Evolutionary conservation across 2,329 filamentous ascomycete species (phyloP), one percentile per base, ranked within the genome.

Genomic region (Orbilia quercus): DNA sequence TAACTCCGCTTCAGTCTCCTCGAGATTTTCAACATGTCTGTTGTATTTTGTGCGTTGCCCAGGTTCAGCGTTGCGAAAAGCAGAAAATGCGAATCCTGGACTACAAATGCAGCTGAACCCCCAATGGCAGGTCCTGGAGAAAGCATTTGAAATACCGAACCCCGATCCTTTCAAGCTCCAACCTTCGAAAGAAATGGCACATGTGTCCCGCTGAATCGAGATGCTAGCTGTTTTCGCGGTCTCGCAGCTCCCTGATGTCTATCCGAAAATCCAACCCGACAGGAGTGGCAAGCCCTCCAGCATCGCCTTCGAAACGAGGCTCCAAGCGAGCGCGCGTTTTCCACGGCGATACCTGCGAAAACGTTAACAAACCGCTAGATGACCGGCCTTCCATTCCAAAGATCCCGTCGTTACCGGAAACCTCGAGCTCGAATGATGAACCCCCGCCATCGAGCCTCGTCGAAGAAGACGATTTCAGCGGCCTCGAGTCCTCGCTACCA

Each of bases 401-500:
- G 50, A 36, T 58, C 34, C 45, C 48, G 6, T 5, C n/a, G n/a
- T 38, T 58, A 3, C 36, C 38, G 18, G 38, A 12, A 18, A 45
- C 50, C 14, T 57, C 66, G 4, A 45, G 59, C 11, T 65, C 59
- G 7, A 72, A 72, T 25, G 67, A 72, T 36, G 67, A 72, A 28
- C 67, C 67, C 3, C 67, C 67, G 14, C 67, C 60, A 9, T 51
- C 58, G 6, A 47, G 40, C 6, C 25, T 66, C 20, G 42, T 57
- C 47, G 42, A 74, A 11, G 40, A 74, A 18, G 70, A 67, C 16
- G 55, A 51, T 18, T 74, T 74, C 20, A 47, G 20, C 1, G 70
- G 70, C 22, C 50, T 74, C 16, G 70, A 74, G 48, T 67, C 62
- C 20, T 74, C 70, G 7, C 42, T 74, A n/a, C 70, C 70, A 20